These are phyloP conservation scores for Clavulina sp. DNA, from an alignment of 768 basidiomycete species.

Conservation along the genomic window DNA sequence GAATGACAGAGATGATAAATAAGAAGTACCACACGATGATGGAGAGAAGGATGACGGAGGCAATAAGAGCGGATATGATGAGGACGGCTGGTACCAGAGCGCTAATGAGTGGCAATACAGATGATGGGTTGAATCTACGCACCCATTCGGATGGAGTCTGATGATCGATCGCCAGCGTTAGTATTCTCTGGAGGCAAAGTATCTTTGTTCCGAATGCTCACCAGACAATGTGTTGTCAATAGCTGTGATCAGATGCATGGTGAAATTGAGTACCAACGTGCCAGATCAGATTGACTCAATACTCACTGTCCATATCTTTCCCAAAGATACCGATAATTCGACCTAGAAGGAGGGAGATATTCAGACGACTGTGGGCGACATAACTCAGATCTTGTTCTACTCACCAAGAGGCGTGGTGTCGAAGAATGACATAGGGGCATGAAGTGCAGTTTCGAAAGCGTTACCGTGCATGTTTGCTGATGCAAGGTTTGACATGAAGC, in stretches of 20 bases:
- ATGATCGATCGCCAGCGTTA: background rate
- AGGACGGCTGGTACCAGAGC: constrained; percentile 25
- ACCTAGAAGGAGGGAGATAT: constrained; percentile 30
- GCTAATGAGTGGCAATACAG: background rate
- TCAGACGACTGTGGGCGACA: constrained; percentile 5
- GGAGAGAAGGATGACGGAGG: constrained; percentile 37
- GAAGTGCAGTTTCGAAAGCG: constrained; percentile 39
- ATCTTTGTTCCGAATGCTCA: constrained; percentile 17
- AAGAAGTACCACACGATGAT: constrained; percentile 50
- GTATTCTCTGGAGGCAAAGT: background rate
- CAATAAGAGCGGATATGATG: constrained; percentile 32
- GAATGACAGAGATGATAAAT: constrained; percentile 34
- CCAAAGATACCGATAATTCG: constrained; percentile 46
- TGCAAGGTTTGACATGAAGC: constrained; percentile 16
- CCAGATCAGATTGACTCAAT: background rate
- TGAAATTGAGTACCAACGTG: background rate
- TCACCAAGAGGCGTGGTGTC: constrained; percentile 38
- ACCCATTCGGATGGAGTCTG: constrained; percentile 43
- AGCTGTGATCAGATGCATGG: constrained; percentile 22
- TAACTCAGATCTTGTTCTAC: background rate
- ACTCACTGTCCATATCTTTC: constrained; percentile 44
- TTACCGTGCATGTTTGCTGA: constrained; percentile 44
- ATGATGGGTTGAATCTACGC: no score
- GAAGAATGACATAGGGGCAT: constrained; percentile 64
- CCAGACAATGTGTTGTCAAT: constrained; percentile 45